phyloP scores from a whole-genome alignment of 495 filamentous ascomycete species.

The Margaritispora aquatica region DNA sequence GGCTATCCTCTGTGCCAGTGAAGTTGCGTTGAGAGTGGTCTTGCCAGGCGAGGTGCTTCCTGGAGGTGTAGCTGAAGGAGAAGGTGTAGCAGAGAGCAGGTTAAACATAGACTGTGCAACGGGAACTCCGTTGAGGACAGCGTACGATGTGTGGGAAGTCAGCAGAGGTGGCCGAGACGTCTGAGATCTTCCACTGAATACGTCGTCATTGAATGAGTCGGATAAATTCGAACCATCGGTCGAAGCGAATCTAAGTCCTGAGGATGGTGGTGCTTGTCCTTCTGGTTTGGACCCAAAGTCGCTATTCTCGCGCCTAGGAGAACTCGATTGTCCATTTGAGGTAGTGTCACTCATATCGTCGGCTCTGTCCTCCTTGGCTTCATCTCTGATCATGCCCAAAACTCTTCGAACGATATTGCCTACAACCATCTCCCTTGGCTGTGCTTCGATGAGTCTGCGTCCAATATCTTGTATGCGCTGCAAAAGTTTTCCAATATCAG shows the following conservation, averaged over 20 bases:
- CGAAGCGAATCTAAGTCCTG: constrained; percentile 28
- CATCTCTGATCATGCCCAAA: constrained; percentile 84
- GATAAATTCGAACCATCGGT: constrained; percentile 25
- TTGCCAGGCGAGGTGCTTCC: constrained; percentile 22
- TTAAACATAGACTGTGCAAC: constrained; percentile 71
- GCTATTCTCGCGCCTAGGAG: constrained; percentile 9
- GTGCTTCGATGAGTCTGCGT: constrained; percentile 65
- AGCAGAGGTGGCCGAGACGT: constrained; percentile 46
- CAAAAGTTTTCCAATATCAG: constrained; percentile 70
- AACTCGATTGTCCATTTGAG: constrained; percentile 18
- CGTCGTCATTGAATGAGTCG: constrained; percentile 18
- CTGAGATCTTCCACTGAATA: constrained; percentile 14
- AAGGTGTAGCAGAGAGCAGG: constrained; percentile 53
- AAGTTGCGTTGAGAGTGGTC: constrained; percentile 12
- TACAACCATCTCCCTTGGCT: constrained; percentile 83
- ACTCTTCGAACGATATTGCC: constrained; percentile 91
- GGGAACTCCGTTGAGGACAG: constrained; percentile 36
- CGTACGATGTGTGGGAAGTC: constrained; percentile 48
- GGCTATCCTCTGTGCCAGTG: constrained; percentile 16
- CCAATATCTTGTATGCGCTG: constrained; percentile 71
- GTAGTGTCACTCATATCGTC: constrained; percentile 44
- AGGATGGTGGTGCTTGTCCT: constrained; percentile 30
- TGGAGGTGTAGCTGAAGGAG: constrained; percentile 27
- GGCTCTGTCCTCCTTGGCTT: constrained; percentile 74
- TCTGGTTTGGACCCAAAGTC: constrained; percentile 3